These are phyloP conservation scores for Euphorbia schlechtendalii DNA, from an alignment of 441 rosid genomes.

Conservation along the genomic window DNA sequence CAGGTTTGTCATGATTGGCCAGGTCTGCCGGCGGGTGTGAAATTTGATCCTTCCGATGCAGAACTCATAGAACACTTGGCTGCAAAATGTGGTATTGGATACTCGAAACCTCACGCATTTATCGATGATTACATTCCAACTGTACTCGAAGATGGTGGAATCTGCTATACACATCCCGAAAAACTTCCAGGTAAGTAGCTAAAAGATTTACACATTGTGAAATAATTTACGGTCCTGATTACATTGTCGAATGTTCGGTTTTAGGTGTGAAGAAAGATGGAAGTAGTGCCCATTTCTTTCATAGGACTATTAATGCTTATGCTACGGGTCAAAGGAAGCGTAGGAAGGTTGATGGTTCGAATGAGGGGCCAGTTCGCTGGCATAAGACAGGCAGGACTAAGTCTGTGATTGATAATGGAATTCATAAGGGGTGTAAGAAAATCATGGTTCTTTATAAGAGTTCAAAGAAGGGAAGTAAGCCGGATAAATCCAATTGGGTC, in stretches of 20 bases:
- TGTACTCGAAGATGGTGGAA: slow-evolving; percentile 57
- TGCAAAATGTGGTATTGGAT: slow-evolving; percentile 67
- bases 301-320: slow-evolving; percentile 73
- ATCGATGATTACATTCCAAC: slow-evolving; percentile 79
- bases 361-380: slow-evolving; percentile 77
- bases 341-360: slow-evolving; percentile 46
- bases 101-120: slow-evolving; percentile 42
- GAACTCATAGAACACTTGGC: slow-evolving; percentile 66
- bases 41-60: slow-evolving; percentile 87
- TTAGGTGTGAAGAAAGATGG: slow-evolving; percentile 93
- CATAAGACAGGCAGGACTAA: slow-evolving; percentile 95
- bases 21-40: slow-evolving; percentile 85
- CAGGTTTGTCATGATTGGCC: slow-evolving; percentile 76
- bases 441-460: slow-evolving; percentile 85
- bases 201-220: background rate
- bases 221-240: background rate
- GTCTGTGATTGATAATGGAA: slow-evolving; percentile 49
- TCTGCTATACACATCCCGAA: slow-evolving; percentile 87
- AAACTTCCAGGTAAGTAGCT: slow-evolving; percentile 68
- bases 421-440: slow-evolving; percentile 74
- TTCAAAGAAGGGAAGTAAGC: slow-evolving; percentile 60
- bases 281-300: slow-evolving; percentile 68
- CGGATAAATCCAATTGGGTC: slow-evolving; percentile 78
- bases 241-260: background rate
- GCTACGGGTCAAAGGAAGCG: slow-evolving; percentile 92